These are phyloP conservation scores for Penicillium sp. DNA, from an alignment of 2,329 filamentous ascomycete genomes.

Conservation along the genomic window DNA sequence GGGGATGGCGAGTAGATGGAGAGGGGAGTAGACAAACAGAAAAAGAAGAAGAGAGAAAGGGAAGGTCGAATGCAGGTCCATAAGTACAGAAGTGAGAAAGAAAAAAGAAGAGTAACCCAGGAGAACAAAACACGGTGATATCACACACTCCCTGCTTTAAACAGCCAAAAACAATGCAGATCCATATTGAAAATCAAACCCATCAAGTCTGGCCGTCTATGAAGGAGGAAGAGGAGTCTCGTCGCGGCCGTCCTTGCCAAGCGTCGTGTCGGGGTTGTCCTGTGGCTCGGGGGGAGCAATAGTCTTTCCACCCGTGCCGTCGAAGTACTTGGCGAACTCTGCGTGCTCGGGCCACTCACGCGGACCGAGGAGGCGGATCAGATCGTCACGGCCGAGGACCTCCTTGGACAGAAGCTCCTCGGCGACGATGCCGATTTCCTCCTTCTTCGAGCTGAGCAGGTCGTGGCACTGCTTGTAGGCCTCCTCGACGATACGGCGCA, in stretches of 20 bases:
- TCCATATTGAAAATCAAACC: slow-evolving; percentile 20
- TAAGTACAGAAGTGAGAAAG: slow-evolving; percentile 28
- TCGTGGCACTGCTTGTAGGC: slow-evolving; percentile 89
- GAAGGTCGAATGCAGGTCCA: slow-evolving; percentile 25
- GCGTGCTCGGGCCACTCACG: slow-evolving; percentile 81
- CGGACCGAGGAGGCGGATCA: slow-evolving; percentile 83
- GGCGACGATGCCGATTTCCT: slow-evolving; percentile 83
- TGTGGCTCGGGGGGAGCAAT: slow-evolving; percentile 54
- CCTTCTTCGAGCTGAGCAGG: slow-evolving; percentile 81
- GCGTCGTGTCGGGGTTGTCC: slow-evolving; percentile 48
- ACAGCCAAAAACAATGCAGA: slow-evolving; percentile 26
- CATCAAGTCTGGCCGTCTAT: slow-evolving; percentile 20
- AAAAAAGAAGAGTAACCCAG: slow-evolving; percentile 25
- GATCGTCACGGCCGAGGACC: slow-evolving; percentile 85
- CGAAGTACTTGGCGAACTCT: slow-evolving; percentile 95
- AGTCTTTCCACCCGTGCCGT: slow-evolving; percentile 53
- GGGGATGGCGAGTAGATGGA: slow-evolving; percentile 15
- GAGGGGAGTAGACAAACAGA: slow-evolving; percentile 21
- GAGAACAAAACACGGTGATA: slow-evolving; percentile 28
- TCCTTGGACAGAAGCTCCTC: slow-evolving; percentile 94
- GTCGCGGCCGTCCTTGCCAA: slow-evolving; percentile 40
- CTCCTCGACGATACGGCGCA: slow-evolving; percentile 86
- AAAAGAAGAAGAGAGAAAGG: slow-evolving; percentile 11
- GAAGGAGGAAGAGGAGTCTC: slow-evolving; percentile 35
- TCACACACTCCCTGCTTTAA: slow-evolving; percentile 19